A percentile compares a stretch with the other conserved stretches of the same genome.
Evolutionary conservation across 345 rosid species (phyloP).

Genomic region (Alliaria petiolata): DNA sequence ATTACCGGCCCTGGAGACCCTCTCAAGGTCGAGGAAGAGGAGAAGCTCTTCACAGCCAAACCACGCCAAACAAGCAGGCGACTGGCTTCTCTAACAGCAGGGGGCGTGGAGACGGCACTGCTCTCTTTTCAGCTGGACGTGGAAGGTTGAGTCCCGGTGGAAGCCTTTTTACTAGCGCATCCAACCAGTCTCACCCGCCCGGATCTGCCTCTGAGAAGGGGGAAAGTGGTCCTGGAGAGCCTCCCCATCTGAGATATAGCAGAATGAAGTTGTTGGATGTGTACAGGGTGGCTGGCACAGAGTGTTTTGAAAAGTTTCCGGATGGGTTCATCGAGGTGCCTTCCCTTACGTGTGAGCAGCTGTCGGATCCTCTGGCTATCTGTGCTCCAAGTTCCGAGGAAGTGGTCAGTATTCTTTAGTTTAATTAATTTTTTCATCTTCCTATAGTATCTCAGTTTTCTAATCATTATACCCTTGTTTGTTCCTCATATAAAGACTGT

Average conservation of each 20-base stretch:
- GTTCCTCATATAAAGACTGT: constrained; percentile 51
- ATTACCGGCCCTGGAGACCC: constrained; percentile 80
- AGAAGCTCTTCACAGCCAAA: constrained; percentile 60
- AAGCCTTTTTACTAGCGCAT: constrained; percentile 32
- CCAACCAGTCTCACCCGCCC: constrained; percentile 43
- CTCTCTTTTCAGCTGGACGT: constrained; percentile 58
- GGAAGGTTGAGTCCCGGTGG: constrained; percentile 60
- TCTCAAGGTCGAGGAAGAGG: constrained; percentile 76
- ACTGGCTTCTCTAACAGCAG: constrained; percentile 57
- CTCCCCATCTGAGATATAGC: constrained; percentile 52
- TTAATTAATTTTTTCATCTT: constrained; percentile 7
- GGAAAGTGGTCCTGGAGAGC: constrained; percentile 55
- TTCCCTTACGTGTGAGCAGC: constrained; percentile 67
- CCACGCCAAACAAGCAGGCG: constrained; percentile 60
- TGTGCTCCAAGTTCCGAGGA: constrained; percentile 72
- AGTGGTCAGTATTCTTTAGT: constrained; percentile 45
- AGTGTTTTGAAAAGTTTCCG: constrained; percentile 32
- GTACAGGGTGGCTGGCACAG: constrained; percentile 62
- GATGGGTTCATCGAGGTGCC: constrained; percentile 65
- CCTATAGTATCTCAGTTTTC: constrained; percentile 15
- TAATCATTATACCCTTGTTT: constrained; percentile 9
- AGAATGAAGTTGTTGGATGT: constrained; percentile 79
- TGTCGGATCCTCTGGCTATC: constrained; percentile 75
- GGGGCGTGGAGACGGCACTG: constrained; percentile 63
- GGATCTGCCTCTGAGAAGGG: constrained; percentile 44